Evolutionary conservation across 2,329 filamentous ascomycete genomes (phyloP), one percentile per base, ranked within the genome.

Genomic region (Parasarocladium wereldwijsianum): DNA sequence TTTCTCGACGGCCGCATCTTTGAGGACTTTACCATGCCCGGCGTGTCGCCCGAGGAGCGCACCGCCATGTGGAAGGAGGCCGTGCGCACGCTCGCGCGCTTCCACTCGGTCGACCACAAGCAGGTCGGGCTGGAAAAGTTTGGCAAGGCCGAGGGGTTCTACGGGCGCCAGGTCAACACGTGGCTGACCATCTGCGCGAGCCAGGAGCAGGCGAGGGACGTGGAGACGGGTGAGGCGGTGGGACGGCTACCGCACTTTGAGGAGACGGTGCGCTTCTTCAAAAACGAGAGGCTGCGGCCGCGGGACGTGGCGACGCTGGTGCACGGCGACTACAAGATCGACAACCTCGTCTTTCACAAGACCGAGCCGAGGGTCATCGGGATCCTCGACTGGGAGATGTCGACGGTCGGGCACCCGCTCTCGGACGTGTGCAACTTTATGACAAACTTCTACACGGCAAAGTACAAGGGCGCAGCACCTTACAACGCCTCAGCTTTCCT

Each of bases 301-400:
- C 60, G 64, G 36, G 87, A 96, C 49, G 65, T 81, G 37, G 74
- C 69, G 14, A 78, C 76, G 4, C 67, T 94, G 38, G 76, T 96
- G 17, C 90, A 96, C 47, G 90, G 90, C 20, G 90, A 98, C 53
- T 98, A 87, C 62, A 98, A 96, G 62, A 93, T 87, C 45, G 81
- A 90, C 51, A 90, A 90, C 43, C 52, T 87, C 40, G 74, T 90
- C 23, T 98, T 93, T 52, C 83, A 94, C 59, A 80, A 81, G 56
- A 86, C 81, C 0, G 79, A 87, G 51, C 74, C 86, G 5, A 64
- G 76, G 31, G 86, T 96, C 9, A 86, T 96, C 53, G 90, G 87
- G 4, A 85, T 96, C 32, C 58, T 96, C 5, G 90, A 98, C 57
- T 96, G 87, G 87, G 90, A 96, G 60, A 93, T 98, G 84, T 85